phyloP scores from a whole-genome alignment of 78 protist species.

The Dictyostelium brefeldianum region DNA sequence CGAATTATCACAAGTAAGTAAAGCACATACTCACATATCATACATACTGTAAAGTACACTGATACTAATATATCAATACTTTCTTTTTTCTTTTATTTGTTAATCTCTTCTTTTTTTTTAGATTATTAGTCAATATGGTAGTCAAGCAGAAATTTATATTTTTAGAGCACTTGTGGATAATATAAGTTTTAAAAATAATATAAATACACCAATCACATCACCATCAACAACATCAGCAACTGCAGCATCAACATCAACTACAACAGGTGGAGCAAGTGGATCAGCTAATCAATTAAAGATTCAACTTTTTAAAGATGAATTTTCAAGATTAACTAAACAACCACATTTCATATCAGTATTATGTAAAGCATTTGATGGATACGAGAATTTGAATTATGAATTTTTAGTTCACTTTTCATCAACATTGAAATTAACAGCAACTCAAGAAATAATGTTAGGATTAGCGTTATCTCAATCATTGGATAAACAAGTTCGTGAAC shows the following conservation, averaged over 20 bases:
- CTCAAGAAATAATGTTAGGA: constrained; percentile 73
- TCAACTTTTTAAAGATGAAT: constrained; percentile 72
- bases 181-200: constrained; percentile 48
- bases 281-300: constrained; percentile 57
- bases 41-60: no score
- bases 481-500: constrained; percentile 33
- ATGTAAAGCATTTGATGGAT: constrained; percentile 80
- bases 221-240: not conserved
- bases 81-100: not conserved
- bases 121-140: constrained; percentile 81
- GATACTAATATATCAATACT: not conserved
- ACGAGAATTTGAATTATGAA: constrained; percentile 19
- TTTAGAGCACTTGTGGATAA: constrained; percentile 70
- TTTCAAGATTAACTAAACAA: constrained; percentile 67
- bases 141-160: constrained; percentile 77
- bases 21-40: no score
- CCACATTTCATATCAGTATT: constrained; percentile 62
- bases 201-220: constrained; percentile 1
- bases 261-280: not conserved
- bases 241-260: not conserved
- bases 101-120: not conserved
- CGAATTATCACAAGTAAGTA: constrained; percentile 55
- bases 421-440: constrained; percentile 52
- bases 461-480: constrained; percentile 71
- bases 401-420: constrained; percentile 51